Base-by-base conservation (phyloP, 129 eudicot species). In the Sambucus nigra region DNA sequence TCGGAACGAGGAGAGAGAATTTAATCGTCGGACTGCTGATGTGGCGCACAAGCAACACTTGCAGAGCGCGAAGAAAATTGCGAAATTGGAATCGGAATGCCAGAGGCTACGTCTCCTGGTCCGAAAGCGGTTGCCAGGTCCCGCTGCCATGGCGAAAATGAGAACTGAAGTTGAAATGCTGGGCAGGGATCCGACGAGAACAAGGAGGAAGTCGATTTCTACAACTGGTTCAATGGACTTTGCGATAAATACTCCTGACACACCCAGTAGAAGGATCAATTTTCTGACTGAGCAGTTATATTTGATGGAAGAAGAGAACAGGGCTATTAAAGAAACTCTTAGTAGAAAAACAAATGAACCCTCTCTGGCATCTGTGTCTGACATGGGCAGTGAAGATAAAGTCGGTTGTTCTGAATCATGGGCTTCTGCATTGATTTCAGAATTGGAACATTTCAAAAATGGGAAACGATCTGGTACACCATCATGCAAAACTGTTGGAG, bases 1-100 rank as follows among this genome's bases (percentile, higher is more conserved):
- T 58, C 73, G 98, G 47, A 91, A 86, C 16, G 98, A 85, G 67
- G 95, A 91, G 67, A 74, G 77, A 61, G 98, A 79, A 55, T 85
- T 86, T 47, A 74, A 69, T 60, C 84, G 78, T 38, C 81, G 84
- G 52, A 72, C 95, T 1, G 77, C 94, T 55, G 84, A 81, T 25
- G 78, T 74, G 69, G 72, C 89, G 28, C 87, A 81, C 57, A 91
- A 72, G 63, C 86, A 86, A 60, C 88, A 91, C 58, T 66, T 76
- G 12, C 87, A 79, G 67, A 82, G 80, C 40, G 86, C 66, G 2
- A 82, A 77, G 67, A 86, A 80, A 63, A 86, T 91, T 11, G 88
- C 91, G 9, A 77, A 82, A 61, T 49, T 91, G 48, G 98, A 91
- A 67, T 66, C 89, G 0, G 98, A 91, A 31, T 88, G 87, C 42